A percentile compares a stretch with the other conserved stretches of the same genome.
phyloP scores from a whole-genome alignment of 352 stramenopile species.

The Globisporangium echinulatum region DNA sequence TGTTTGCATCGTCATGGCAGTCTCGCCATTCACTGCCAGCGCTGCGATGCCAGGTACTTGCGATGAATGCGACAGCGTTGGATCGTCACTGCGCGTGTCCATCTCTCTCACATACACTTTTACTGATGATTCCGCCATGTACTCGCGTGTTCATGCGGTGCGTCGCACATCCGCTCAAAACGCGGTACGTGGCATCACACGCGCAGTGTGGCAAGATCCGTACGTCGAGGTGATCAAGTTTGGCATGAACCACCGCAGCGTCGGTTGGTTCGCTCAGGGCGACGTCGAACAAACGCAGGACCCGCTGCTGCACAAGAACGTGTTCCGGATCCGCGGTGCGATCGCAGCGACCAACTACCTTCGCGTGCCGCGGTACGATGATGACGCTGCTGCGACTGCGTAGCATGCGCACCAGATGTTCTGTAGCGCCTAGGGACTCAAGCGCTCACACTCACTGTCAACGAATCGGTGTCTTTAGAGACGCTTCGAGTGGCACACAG shows the following conservation, averaged over 20 bases:
- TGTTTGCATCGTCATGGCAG: constrained; percentile 4
- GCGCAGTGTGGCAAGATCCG: constrained; percentile 75
- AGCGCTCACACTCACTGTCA: no score
- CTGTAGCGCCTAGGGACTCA: no score
- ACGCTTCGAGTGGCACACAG: constrained; percentile 39
- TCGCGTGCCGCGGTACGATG: constrained; percentile 41
- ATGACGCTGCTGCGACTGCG: not conserved
- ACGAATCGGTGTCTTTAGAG: constrained; percentile 11
- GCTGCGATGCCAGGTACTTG: constrained; percentile 23
- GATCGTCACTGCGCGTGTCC: no score
- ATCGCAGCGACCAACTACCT: constrained; percentile 76
- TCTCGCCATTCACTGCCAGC: constrained; percentile 17
- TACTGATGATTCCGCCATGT: not conserved
- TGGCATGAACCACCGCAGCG: constrained; percentile 45
- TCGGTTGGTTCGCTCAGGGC: constrained; percentile 50
- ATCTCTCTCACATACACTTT: no score
- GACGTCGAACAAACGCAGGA: constrained; percentile 71
- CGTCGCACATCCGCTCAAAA: no score
- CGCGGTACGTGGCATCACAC: no score
- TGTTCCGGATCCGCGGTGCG: constrained; percentile 66
- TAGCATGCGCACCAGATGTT: no score
- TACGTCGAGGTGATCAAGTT: constrained; percentile 85
- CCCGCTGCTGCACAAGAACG: constrained; percentile 61
- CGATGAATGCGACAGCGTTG: no score
- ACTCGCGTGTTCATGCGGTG: no score